Base-by-base conservation (phyloP, 2,329 filamentous ascomycete species). In the Diaporthe vaccinii region DNA sequence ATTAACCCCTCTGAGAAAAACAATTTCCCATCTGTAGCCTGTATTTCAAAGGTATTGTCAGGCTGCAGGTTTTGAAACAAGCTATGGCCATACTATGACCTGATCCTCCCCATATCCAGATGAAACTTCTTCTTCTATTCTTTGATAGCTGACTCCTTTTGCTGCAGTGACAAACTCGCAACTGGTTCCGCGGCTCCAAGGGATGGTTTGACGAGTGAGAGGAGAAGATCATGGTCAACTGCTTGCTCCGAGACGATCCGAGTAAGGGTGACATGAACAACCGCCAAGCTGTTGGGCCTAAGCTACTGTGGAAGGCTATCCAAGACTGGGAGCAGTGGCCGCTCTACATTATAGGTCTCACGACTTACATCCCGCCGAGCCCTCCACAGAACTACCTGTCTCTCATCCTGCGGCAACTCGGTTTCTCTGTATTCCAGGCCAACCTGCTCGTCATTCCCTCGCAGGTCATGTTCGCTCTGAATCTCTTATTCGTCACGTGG, bases 131-230 rank as follows among this genome's bases (percentile, higher is more conserved):
- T 34, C 34, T 34, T 34, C 34, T 34, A 34, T 34, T 34, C 34
- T 34, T 34, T 34, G 34, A 34, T 34, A 34, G 34, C 34, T 34
- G 34, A 34, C 34, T 34, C 34, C 34, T 34, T 34, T 34, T 34
- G 34, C 34, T 1, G 34, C 34, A 34, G 85, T 85, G 83, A 10
- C 86, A 88, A 76, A 92, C 90, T 0, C 85, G 85, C 57, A 88
- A 85, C 61, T 90, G 88, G 87, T 90, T 89, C 78, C 87, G 90
- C 15, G 89, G 89, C 15, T 87, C 89, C 72, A 83, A 81, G 85
- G 91, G 91, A 1, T 93, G 90, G 89, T 93, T 93, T 80, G 88
- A 79, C 3, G 89, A 91, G 59, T 86, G 86, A 2, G 91, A 92
- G 75, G 90, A 93, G 78, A 84, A 85, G 70, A 93, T 93, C 78